These are phyloP conservation scores for Neoscytalidium dimidiatum DNA, from an alignment of 2,329 filamentous ascomycete genomes.

Conservation along the genomic window DNA sequence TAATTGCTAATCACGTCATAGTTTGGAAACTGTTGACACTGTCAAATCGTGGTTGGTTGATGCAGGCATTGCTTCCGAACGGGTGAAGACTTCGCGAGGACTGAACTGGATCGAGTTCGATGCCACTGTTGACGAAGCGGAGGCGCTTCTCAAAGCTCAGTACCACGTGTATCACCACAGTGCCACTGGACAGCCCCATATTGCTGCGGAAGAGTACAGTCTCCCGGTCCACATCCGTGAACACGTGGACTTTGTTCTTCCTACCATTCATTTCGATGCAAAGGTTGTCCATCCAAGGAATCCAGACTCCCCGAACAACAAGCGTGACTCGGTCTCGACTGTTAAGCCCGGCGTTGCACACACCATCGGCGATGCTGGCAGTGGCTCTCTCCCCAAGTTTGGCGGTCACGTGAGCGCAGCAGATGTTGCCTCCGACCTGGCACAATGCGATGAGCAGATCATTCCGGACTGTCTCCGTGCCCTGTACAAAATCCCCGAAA, in stretches of 20 bases:
- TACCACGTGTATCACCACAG: conserved; percentile 55
- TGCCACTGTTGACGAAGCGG: conserved; percentile 56
- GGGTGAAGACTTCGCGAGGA: conserved; percentile 53
- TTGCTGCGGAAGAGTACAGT: conserved; percentile 43
- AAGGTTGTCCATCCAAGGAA: background rate
- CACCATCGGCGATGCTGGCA: background rate
- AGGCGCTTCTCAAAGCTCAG: conserved; percentile 54
- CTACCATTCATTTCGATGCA: background rate
- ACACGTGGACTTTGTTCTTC: background rate
- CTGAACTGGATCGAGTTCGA: conserved; percentile 59
- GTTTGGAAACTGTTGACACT: conserved; percentile 48
- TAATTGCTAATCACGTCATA: conserved; percentile 12
- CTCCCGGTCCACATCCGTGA: background rate
- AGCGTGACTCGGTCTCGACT: background rate
- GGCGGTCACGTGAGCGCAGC: background rate
- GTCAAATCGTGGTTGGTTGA: conserved; percentile 57
- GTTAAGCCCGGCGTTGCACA: background rate
- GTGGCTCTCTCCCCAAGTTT: background rate
- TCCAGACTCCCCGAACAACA: background rate
- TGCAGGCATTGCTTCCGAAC: conserved; percentile 52
- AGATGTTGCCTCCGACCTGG: background rate
- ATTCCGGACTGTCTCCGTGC: conserved; percentile 54
- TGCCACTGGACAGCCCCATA: conserved; percentile 34
- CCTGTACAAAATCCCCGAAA: conserved; percentile 36
- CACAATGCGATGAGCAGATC: conserved; percentile 55